A percentile compares a stretch with the other conserved stretches of the same genome.
Evolutionary conservation across 176 grass and related monocot species (phyloP).

Genomic region (Microstegium vimineum): DNA sequence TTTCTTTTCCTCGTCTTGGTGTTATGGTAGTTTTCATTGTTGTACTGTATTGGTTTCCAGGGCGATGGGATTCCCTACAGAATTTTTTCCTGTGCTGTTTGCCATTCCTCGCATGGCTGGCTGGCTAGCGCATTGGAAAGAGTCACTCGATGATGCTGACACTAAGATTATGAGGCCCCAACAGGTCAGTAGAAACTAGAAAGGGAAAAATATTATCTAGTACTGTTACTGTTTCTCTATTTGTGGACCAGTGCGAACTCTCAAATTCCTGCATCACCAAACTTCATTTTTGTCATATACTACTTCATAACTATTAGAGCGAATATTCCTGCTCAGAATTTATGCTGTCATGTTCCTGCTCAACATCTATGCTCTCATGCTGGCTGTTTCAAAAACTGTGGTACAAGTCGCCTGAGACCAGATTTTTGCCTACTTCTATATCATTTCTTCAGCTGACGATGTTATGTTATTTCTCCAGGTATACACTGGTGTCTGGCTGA

Average conservation of each 20-base stretch:
- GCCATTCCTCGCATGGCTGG: slow-evolving; percentile 97
- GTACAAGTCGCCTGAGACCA: not conserved
- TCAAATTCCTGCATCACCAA: not conserved
- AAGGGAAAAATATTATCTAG: not conserved
- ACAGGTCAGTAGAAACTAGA: slow-evolving; percentile 48
- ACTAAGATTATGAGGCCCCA: slow-evolving; percentile 99
- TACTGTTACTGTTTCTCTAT: not conserved
- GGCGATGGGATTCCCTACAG: slow-evolving; percentile 95
- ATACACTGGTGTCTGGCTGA: slow-evolving; percentile 72
- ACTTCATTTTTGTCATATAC: not conserved
- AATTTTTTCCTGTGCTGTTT: slow-evolving; percentile 94
- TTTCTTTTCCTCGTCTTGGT: not conserved
- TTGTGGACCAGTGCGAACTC: not conserved
- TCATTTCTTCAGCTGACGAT: not conserved
- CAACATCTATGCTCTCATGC: not conserved
- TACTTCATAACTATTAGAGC: not conserved
- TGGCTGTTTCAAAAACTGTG: not conserved
- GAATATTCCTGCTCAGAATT: not conserved
- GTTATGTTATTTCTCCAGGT: slow-evolving; percentile 39
- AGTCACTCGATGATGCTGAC: slow-evolving; percentile 93
- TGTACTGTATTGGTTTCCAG: slow-evolving; percentile 37
- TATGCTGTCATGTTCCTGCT: not conserved
- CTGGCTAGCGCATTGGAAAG: slow-evolving; percentile 90
- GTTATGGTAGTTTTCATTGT: not conserved
- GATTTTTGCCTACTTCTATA: not conserved